Conservation (phyloP, 495 filamentous ascomycete genomes). For the Penicillium arizonense region DNA sequence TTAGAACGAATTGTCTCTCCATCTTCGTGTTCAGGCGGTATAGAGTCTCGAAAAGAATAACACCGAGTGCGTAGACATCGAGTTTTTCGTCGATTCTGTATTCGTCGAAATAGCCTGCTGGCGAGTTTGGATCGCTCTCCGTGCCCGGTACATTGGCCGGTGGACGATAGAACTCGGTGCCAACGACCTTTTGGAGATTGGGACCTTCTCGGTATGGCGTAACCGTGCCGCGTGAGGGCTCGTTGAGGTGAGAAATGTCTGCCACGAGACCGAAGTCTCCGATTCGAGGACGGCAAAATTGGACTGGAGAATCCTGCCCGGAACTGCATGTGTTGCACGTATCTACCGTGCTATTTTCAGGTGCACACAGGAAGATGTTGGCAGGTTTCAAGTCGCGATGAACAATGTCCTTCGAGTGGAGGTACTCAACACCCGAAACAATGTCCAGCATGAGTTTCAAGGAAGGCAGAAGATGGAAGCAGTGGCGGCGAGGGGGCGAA, state of each 20-base stretch:
- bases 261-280: slow-evolving; percentile 56
- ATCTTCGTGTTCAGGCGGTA: slow-evolving; percentile 52
- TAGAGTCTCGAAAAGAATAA: slow-evolving; percentile 53
- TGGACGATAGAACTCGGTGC: slow-evolving; percentile 49
- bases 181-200: slow-evolving; percentile 37
- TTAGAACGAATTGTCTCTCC: slow-evolving; percentile 51
- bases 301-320: slow-evolving; percentile 14
- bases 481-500: slow-evolving; percentile 37
- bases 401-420: slow-evolving; percentile 59
- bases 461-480: slow-evolving; percentile 48
- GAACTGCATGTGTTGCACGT: slow-evolving; percentile 34
- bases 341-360: slow-evolving; percentile 24
- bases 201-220: slow-evolving; percentile 16
- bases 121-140: background rate
- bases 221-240: slow-evolving; percentile 13
- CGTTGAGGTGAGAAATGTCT: slow-evolving; percentile 46
- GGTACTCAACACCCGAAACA: slow-evolving; percentile 54
- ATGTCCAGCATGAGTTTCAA: slow-evolving; percentile 43
- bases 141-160: slow-evolving; percentile 16
- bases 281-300: slow-evolving; percentile 50
- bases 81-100: slow-evolving; percentile 50
- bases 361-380: slow-evolving; percentile 59
- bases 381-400: slow-evolving; percentile 74
- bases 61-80: slow-evolving; percentile 54
- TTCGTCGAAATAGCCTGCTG: slow-evolving; percentile 12